A percentile compares a stretch with the other conserved stretches of the same genome.
These are phyloP conservation scores for Pythium myriotylum DNA, from an alignment of 352 stramenopile species.

Conservation along the genomic window DNA sequence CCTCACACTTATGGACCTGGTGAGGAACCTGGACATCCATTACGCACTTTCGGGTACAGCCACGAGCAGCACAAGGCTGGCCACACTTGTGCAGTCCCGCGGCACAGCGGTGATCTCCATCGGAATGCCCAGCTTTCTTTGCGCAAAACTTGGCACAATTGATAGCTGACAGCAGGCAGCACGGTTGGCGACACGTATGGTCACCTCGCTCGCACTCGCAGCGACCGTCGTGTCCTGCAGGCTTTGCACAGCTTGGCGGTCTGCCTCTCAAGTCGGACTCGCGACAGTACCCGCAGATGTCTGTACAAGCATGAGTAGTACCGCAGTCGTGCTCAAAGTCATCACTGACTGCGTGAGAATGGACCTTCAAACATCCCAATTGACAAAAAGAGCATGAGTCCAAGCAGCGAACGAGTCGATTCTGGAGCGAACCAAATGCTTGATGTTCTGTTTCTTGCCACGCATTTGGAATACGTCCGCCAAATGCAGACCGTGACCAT, in stretches of 20 bases:
- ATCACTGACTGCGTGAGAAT: constrained; percentile 30
- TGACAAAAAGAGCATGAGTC: constrained; percentile 52
- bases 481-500: constrained; percentile 48
- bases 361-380: constrained; percentile 67
- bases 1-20: constrained; percentile 62
- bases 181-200: constrained; percentile 63
- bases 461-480: constrained; percentile 41
- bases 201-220: constrained; percentile 66
- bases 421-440: constrained; percentile 44
- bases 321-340: constrained; percentile 49
- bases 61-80: constrained; percentile 42
- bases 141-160: constrained; percentile 63
- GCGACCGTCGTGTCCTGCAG: constrained; percentile 61
- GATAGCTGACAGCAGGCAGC: constrained; percentile 37
- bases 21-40: constrained; percentile 56
- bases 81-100: constrained; percentile 63
- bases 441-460: constrained; percentile 57
- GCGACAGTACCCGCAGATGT: constrained; percentile 57
- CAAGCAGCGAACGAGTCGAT: constrained; percentile 60
- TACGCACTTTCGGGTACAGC: constrained; percentile 50
- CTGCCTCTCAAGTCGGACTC: constrained; percentile 25
- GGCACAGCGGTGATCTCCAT: constrained; percentile 51
- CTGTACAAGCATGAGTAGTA: constrained; percentile 47
- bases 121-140: constrained; percentile 43
- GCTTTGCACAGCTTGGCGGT: constrained; percentile 47